phyloP scores from a whole-genome alignment of 208 protist species.

The Trypanosoma caninum region DNA sequence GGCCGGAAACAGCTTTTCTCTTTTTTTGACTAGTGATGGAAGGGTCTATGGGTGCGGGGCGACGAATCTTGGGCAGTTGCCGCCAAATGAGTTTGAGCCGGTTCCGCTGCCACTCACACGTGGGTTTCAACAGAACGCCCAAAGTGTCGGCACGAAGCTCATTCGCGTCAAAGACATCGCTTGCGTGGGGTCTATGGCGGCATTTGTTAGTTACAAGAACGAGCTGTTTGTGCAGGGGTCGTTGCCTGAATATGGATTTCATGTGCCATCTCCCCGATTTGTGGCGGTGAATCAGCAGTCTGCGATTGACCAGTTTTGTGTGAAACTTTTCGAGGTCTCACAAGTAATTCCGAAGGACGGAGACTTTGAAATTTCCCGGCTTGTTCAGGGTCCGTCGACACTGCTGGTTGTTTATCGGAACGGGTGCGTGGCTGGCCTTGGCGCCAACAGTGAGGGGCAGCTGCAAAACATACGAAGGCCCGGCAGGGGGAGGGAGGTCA shows the following conservation, averaged over 20 bases:
- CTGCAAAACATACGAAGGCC: constrained; percentile 37
- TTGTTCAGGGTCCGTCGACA: constrained; percentile 44
- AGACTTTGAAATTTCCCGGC: constrained; percentile 35
- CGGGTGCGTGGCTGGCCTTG: constrained; percentile 60
- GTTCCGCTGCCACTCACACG: constrained; percentile 52
- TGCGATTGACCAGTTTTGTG: constrained; percentile 28
- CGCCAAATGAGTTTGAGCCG: constrained; percentile 59
- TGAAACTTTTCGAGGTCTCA: background rate
- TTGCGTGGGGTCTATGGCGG: constrained; percentile 43
- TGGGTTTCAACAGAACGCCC: constrained; percentile 29
- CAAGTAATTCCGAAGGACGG: background rate
- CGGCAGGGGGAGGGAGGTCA: constrained; percentile 32
- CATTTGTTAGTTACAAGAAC: constrained; percentile 47
- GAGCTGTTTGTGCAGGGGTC: constrained; percentile 67
- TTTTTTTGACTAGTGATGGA: constrained; percentile 63
- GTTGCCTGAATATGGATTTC: constrained; percentile 58
- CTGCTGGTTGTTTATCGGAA: constrained; percentile 60
- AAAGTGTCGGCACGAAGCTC: constrained; percentile 23
- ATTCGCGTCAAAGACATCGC: constrained; percentile 67
- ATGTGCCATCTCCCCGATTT: constrained; percentile 51
- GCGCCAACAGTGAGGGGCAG: constrained; percentile 71
- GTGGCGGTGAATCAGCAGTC: constrained; percentile 35
- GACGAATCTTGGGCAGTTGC: constrained; percentile 61
- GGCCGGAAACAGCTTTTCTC: constrained; percentile 61
- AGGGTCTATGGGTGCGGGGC: constrained; percentile 69